Conservation (phyloP, 257 asterid species). For the Salvia rosmarinus region DNA sequence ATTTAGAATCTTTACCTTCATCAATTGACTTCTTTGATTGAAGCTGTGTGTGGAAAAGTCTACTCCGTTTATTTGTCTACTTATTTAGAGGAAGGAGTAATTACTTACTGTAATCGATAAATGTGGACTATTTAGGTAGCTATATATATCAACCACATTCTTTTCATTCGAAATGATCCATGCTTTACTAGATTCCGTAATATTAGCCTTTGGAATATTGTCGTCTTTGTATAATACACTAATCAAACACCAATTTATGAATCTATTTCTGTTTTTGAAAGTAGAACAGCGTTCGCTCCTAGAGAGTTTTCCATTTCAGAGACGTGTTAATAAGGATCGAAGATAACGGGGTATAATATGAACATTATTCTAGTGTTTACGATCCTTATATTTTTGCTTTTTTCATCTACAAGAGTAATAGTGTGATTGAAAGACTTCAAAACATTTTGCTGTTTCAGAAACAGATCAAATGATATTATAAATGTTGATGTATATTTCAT, state of each 20-base stretch:
- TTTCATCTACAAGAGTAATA: neutral
- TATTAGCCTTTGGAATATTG: neutral
- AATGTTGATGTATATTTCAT: neutral
- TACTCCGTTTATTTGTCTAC: neutral
- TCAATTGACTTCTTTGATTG: neutral
- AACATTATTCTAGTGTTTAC: slow-evolving; percentile 2
- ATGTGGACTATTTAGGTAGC: neutral
- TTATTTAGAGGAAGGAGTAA: neutral
- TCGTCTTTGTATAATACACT: neutral
- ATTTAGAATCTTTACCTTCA: no score
- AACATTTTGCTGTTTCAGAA: neutral
- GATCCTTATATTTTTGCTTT: neutral
- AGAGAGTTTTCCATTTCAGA: neutral
- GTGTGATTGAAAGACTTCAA: neutral
- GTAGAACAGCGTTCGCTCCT: neutral
- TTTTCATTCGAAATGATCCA: neutral
- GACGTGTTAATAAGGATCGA: neutral
- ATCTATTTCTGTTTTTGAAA: neutral
- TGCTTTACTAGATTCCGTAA: neutral
- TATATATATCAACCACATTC: neutral
- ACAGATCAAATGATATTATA: neutral
- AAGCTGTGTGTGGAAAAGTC: neutral
- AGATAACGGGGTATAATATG: neutral
- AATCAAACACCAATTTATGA: neutral
- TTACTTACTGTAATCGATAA: neutral